Percentiles rank a stretch among this genome's conserved stretches.
phyloP scores from a whole-genome alignment of 2,329 filamentous ascomycete genomes.

The Monilinia fructigena region DNA sequence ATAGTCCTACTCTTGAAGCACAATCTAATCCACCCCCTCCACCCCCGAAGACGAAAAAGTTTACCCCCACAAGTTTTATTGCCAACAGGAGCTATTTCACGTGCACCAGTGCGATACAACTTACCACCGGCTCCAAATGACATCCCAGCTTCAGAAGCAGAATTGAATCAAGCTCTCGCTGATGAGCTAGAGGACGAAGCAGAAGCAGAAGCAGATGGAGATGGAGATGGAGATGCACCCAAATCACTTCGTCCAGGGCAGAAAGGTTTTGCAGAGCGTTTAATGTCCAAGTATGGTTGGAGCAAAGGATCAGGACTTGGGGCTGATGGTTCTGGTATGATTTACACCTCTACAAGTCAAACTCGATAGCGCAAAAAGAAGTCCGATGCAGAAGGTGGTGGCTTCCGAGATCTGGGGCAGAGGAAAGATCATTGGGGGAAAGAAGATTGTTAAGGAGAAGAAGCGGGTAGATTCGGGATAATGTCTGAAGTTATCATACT shows the following conservation, averaged over 20 bases:
- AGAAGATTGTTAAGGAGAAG: constrained; percentile 46
- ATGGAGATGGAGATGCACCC: constrained; percentile 44
- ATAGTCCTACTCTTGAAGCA: constrained; percentile 27
- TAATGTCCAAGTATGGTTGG: constrained; percentile 95
- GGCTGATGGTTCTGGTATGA: constrained; percentile 76
- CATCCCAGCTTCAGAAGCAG: constrained; percentile 52
- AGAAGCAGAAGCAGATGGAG: constrained; percentile 38
- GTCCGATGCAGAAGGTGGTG: constrained; percentile 74
- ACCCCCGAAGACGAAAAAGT: constrained; percentile 35
- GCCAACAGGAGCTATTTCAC: constrained; percentile 64
- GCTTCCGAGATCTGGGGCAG: constrained; percentile 68
- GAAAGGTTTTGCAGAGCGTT: constrained; percentile 77
- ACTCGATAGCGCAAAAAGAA: constrained; percentile 79
- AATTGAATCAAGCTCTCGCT: constrained; percentile 48
- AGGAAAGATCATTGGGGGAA: constrained; percentile 79
- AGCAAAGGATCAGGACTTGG: constrained; percentile 84
- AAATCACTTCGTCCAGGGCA: constrained; percentile 73
- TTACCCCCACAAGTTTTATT: constrained; percentile 36
- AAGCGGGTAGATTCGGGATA: constrained; percentile 60
- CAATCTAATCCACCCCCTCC: constrained; percentile 35
- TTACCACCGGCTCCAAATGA: constrained; percentile 51
- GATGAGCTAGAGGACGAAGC: constrained; percentile 43
- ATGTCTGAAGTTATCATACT: constrained; percentile 84
- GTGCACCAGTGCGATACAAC: constrained; percentile 74
- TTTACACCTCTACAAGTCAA: constrained; percentile 81